Conservation (phyloP, 352 stramenopile genomes). For the Aphanomyces euteiches region DNA sequence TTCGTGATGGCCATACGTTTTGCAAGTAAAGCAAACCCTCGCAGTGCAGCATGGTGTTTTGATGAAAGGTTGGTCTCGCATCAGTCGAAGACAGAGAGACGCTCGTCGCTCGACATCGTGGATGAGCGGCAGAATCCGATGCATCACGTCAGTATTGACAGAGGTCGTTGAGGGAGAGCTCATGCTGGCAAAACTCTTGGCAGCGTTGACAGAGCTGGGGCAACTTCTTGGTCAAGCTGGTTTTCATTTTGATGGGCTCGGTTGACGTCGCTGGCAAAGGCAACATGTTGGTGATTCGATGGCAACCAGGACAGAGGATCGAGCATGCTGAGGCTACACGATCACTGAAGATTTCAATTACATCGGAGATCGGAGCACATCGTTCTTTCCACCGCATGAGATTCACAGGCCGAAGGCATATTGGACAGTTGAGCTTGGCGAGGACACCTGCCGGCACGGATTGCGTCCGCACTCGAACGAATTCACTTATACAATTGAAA, state of each 20-base stretch:
- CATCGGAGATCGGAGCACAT: background rate
- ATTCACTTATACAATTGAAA: background rate
- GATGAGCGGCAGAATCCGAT: constrained; percentile 1
- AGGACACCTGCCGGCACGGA: background rate
- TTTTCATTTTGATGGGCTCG: background rate
- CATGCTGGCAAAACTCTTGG: background rate
- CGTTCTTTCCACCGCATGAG: background rate
- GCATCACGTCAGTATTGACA: background rate
- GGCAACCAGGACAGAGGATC: background rate
- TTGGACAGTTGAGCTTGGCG: background rate
- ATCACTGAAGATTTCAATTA: background rate
- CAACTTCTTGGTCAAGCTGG: background rate
- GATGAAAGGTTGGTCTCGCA: background rate
- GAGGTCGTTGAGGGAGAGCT: background rate
- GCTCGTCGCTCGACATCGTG: constrained; percentile 2
- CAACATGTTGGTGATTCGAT: background rate
- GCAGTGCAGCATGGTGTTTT: constrained; percentile 13
- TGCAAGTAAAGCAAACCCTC: constrained; percentile 11
- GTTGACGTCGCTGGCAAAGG: background rate
- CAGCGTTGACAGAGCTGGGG: background rate
- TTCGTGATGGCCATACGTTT: constrained; percentile 10
- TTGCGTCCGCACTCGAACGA: background rate
- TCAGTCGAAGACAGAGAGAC: background rate
- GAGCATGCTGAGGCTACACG: background rate
- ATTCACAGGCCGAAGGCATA: background rate